Percentiles rank a stretch among this genome's conserved stretches.
phyloP scores from a whole-genome alignment of 805 yeast genomes.

The Wickerhamiella azyma region DNA sequence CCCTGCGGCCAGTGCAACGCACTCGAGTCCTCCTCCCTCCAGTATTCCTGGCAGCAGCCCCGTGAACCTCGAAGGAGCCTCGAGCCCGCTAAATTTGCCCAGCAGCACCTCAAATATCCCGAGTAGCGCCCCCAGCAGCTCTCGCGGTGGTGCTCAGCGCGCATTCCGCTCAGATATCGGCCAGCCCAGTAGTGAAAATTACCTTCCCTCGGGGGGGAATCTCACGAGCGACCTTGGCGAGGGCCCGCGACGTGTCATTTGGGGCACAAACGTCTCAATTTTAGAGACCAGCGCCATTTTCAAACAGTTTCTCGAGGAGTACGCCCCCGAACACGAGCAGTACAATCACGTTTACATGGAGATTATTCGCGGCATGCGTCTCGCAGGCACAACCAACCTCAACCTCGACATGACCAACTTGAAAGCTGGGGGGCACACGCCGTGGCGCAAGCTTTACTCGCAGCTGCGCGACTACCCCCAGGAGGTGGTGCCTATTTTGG shows the following conservation, averaged over 20 bases:
- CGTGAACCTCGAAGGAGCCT: background rate
- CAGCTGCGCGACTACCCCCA: slow-evolving; percentile 89
- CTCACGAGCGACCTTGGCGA: slow-evolving; percentile 18
- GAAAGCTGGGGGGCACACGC: slow-evolving; percentile 49
- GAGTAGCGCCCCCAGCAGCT: background rate
- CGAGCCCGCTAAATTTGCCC: background rate
- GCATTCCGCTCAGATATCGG: slow-evolving; percentile 2
- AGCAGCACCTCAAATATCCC: background rate
- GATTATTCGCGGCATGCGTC: slow-evolving; percentile 59
- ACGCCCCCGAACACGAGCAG: slow-evolving; percentile 61
- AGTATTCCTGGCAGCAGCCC: background rate
- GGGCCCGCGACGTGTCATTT: slow-evolving; percentile 80
- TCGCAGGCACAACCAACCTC: slow-evolving; percentile 65
- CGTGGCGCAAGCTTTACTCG: slow-evolving; percentile 51
- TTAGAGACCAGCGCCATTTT: slow-evolving; percentile 72
- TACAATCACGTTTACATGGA: slow-evolving; percentile 63
- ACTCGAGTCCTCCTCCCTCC: background rate
- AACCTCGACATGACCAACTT: slow-evolving; percentile 76
- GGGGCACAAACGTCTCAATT: slow-evolving; percentile 97
- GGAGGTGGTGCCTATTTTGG: slow-evolving; percentile 95
- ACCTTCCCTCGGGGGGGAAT: background rate
- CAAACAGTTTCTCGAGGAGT: slow-evolving; percentile 70
- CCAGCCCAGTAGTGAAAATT: background rate
- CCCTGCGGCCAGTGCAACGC: background rate
- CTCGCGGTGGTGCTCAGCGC: background rate